These are phyloP conservation scores for Geotrichum phurueaensis DNA, from an alignment of 1,139 yeast species.

Conservation along the genomic window DNA sequence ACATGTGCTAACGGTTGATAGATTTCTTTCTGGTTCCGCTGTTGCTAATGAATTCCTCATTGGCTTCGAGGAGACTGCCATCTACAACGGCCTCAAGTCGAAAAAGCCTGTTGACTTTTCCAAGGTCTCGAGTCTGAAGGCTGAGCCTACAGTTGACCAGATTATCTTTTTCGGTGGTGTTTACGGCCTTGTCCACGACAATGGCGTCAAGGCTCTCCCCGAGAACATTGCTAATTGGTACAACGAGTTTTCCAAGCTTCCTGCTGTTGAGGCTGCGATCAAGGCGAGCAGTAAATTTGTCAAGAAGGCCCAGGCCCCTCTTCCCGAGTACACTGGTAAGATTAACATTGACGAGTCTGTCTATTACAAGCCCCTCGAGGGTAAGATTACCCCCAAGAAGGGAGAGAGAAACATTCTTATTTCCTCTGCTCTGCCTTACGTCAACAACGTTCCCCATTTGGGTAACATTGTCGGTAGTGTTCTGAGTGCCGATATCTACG, in stretches of 20 bases:
- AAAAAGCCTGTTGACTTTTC: constrained; percentile 5
- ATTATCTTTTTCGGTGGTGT: constrained; percentile 19
- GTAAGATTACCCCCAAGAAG: constrained; percentile 48
- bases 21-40: constrained; percentile 35
- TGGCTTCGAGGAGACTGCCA: constrained; percentile 22
- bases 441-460: constrained; percentile 94
- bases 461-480: constrained; percentile 97
- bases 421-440: constrained; percentile 96
- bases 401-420: constrained; percentile 75
- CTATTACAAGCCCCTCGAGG: constrained; percentile 22
- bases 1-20: constrained; percentile 29
- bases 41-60: constrained; percentile 25
- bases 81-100: constrained; percentile 18
- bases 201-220: constrained; percentile 13
- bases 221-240: constrained; percentile 14
- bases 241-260: constrained; percentile 17
- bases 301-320: constrained; percentile 21
- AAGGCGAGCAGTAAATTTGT: constrained; percentile 10
- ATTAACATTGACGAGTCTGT: constrained; percentile 38
- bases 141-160: constrained; percentile 26
- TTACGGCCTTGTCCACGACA: constrained; percentile 16
- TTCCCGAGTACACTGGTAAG: constrained; percentile 54
- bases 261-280: constrained; percentile 21
- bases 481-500: constrained; percentile 85
- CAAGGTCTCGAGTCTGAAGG: constrained; percentile 17